A percentile compares a stretch with the other conserved stretches of the same genome.
Conservation (phyloP, 2,329 filamentous ascomycete genomes). For the Sordariomycetes sp. region DNA sequence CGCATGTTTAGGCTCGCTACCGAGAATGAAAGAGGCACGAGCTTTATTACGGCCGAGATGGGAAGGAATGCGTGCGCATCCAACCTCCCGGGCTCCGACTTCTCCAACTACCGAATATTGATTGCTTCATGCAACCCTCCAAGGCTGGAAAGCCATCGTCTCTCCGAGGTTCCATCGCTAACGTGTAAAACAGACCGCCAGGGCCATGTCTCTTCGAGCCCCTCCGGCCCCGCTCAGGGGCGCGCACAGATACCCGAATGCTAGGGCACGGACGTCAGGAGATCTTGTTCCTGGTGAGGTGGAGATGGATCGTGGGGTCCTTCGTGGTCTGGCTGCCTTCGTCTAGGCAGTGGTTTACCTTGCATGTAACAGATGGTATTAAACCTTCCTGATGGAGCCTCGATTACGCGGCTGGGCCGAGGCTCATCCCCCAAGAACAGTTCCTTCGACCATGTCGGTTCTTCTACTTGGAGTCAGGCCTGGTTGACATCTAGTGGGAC, state of each 20-base stretch:
- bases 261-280: neutral
- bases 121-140: neutral
- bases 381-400: neutral
- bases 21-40: too few species aligned
- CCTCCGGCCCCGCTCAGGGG: neutral
- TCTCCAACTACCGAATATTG: neutral
- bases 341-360: neutral
- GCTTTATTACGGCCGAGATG: too few species aligned
- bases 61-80: too few species aligned
- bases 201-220: neutral
- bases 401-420: neutral
- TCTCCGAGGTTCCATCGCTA: neutral
- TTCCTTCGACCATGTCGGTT: too few species aligned
- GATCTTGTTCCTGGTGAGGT: neutral
- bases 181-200: neutral
- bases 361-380: too few species aligned
- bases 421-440: too few species aligned
- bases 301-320: neutral
- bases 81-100: too few species aligned
- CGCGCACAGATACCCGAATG: neutral
- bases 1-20: too few species aligned
- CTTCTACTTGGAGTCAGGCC: too few species aligned
- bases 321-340: neutral
- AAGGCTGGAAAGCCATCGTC: neutral
- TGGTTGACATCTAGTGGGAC: too few species aligned